Evolutionary conservation across 306 rosid species (phyloP).

Genomic region (Astragalus glycyphyllos): DNA sequence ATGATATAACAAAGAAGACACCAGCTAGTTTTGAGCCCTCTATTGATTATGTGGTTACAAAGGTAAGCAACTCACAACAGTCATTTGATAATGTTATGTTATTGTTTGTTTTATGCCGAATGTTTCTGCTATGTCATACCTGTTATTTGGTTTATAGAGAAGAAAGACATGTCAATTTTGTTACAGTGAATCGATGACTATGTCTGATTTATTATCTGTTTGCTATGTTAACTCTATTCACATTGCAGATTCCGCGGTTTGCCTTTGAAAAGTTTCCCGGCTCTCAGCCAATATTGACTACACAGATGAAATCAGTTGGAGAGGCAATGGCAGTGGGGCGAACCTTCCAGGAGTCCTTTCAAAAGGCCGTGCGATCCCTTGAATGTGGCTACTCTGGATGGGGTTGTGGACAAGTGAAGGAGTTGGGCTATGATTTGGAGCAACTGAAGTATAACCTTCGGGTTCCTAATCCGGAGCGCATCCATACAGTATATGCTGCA

Average conservation of each 20-base stretch:
- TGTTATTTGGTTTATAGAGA: constrained; percentile 7
- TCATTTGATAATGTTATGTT: neutral
- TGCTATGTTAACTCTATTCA: constrained; percentile 32
- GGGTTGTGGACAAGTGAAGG: constrained; percentile 84
- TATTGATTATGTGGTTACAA: constrained; percentile 96
- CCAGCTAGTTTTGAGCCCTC: constrained; percentile 99
- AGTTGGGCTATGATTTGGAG: constrained; percentile 86
- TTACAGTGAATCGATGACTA: neutral
- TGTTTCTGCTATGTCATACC: neutral
- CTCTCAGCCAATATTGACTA: constrained; percentile 88
- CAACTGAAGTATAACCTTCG: constrained; percentile 86
- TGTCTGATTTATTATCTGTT: constrained; percentile 4
- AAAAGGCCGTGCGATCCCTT: constrained; percentile 90
- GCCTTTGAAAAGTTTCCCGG: constrained; percentile 99
- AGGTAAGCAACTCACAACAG: constrained; percentile 52
- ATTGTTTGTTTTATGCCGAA: neutral
- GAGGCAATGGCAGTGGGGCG: constrained; percentile 95
- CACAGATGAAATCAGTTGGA: constrained; percentile 99
- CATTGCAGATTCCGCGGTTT: constrained; percentile 93
- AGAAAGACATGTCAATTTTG: constrained; percentile 27
- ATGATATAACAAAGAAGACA: constrained; percentile 91
- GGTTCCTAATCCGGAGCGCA: constrained; percentile 93
- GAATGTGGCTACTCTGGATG: constrained; percentile 89
- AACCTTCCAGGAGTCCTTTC: constrained; percentile 96
- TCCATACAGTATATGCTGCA: constrained; percentile 91